Base-by-base conservation (phyloP, 2,329 filamentous ascomycete genomes). In the Diaporthe eres region DNA sequence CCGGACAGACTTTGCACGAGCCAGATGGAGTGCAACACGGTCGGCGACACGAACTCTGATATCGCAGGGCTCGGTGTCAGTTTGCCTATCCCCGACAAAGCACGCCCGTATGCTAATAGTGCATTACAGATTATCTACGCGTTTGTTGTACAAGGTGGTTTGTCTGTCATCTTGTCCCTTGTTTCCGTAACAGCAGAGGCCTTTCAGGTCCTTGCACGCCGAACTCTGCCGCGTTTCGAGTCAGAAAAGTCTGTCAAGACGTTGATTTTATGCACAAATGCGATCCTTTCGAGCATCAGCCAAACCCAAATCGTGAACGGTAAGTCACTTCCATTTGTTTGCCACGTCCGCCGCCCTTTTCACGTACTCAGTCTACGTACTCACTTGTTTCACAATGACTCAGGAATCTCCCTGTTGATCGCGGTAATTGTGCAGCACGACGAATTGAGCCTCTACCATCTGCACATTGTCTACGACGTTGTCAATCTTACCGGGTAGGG, bases 321-420 rank as follows among this genome's bases (percentile, higher is more conserved):
- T 53, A 53, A 3, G 49, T 3, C 13, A 15, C 4, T 25, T 4
- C 22, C 15, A 5, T 15, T 51, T 25, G 5, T 17, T 22, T 9
- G 19, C 1, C 12, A 7, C 49, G 1, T 25, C 7, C 49, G 4
- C 22, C 3, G 12, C 9, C 12, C 22, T 15, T 53, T n/a, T 3
- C 10, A 53, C 1, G 2, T 25, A 25, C 10, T 15, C 15, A 2
- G 3, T 15, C 13, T 15, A 3, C 12, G 3, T 13, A 15, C 12
- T 28, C 0, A 15, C 7, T 7, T 37, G 5, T 3, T 19, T 12
- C 2, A 25, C 9, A 5, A 3, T 5, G 34, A 7, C 2, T 4
- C 2, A 60, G 34, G 57, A 10, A 60, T 37, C 22, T 34, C 57
- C 3, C 57, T 60, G 8, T 34, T 60, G 19, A n/a, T 60, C 17